Evolutionary conservation across 495 filamentous ascomycete genomes (phyloP), one percentile per base, ranked within the genome.

Genomic region (Xylaria nigripes): DNA sequence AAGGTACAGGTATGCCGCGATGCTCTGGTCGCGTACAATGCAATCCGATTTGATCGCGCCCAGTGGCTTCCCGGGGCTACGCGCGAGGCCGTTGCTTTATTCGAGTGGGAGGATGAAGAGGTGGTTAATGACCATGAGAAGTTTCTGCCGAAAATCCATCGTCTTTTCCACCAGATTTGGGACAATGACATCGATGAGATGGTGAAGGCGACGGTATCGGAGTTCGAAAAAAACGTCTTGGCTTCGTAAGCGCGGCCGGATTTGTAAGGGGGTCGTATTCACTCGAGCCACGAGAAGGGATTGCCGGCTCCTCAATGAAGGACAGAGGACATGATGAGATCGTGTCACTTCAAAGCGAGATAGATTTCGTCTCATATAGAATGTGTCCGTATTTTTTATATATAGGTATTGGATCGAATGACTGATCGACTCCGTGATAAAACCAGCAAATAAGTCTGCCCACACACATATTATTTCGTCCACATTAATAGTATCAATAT

Each of bases 1-100:
- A 65, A 56, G 19, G 24, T 8, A 7, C 45, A 58, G 16, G 24
- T 68, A 13, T 56, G 74, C 0, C 61, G 45, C 29, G 43, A 24
- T 12, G 75, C 70, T 18, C 58, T 78, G n/a, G 24, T 46, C 13
- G 56, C 59, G 10, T 79, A 75, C 45, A 70, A 72, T 24, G 60
- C 59, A 3, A 51, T 62, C 18, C 51, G 72, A 19, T 73, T 68
- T 30, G 62, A 59, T 12, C 65, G 74, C 12, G 73, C 67, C 0
- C 68, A 71, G 53, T 64, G 59, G 56, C 66, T 75, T 3, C 61
- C 74, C 0, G 48, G 58, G 1, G 49, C 59, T 7, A 75, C 72
- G 10, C 59, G 72, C 8, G 56, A 62, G 27, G 67, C 71, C 0
- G 63, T 62, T 13, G 68, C 69, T 0, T 49, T 75, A 42, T 75